These are phyloP conservation scores for Coemansia sp. DNA, from an alignment of 192 early-diverging fungal genomes.

Conservation along the genomic window DNA sequence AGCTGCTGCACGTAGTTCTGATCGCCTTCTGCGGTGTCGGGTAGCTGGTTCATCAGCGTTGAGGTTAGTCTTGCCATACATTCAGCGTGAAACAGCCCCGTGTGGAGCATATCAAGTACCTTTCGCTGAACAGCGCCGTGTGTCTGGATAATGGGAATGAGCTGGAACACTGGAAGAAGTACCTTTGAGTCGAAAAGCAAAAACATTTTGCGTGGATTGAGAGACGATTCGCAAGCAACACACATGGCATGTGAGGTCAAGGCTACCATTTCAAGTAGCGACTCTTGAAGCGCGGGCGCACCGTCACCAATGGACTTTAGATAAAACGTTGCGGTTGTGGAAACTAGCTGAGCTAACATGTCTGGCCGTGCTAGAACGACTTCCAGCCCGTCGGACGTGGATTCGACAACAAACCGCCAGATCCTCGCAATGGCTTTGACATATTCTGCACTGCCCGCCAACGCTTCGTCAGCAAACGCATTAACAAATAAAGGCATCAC, in stretches of 20 bases:
- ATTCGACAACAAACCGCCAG: conserved; percentile 30
- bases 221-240: conserved; percentile 33
- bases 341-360: conserved; percentile 28
- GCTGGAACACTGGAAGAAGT: conserved; percentile 22
- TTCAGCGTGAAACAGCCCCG: conserved; percentile 36
- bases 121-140: not conserved
- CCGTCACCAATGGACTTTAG: not conserved
- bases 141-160: conserved; percentile 2
- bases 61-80: conserved; percentile 23
- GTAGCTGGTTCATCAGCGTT: conserved; percentile 10
- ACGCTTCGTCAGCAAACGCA: conserved; percentile 19
- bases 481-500: conserved; percentile 32
- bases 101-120: conserved; percentile 40
- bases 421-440: conserved; percentile 20
- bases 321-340: conserved; percentile 9
- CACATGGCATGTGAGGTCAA: conserved; percentile 26
- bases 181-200: conserved; percentile 26
- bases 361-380: conserved; percentile 26
- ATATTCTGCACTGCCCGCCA: conserved; percentile 5
- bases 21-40: conserved; percentile 7
- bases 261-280: conserved; percentile 12
- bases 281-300: conserved; percentile 4
- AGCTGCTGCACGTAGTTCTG: conserved; percentile 19
- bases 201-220: conserved; percentile 36
- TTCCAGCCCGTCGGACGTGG: conserved; percentile 31